These are phyloP conservation scores for Sclerotinia trifoliorum DNA, from an alignment of 2,329 filamentous ascomycete species.

Conservation along the genomic window DNA sequence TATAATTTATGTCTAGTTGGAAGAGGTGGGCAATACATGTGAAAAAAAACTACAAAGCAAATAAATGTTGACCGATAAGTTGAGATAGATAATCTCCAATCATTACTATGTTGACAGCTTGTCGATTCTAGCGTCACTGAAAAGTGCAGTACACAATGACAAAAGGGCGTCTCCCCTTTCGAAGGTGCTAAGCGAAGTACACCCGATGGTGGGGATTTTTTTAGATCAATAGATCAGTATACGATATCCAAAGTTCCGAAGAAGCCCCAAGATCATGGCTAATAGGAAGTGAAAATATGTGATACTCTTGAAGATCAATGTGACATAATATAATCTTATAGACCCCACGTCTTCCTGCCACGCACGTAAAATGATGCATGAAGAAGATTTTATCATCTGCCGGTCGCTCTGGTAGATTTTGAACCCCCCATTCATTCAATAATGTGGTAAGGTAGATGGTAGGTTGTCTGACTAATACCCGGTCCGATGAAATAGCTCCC, in stretches of 20 bases:
- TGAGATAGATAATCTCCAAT: background rate
- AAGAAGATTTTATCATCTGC: slow-evolving; percentile 6
- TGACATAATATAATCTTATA: background rate
- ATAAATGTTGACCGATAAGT: background rate
- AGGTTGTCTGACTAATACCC: background rate
- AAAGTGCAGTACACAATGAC: too few species aligned
- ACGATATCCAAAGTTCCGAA: background rate
- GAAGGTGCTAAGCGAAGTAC: background rate
- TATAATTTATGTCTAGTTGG: too few species aligned
- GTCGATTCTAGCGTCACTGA: background rate
- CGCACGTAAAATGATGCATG: slow-evolving; percentile 5
- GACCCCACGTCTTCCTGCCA: slow-evolving; percentile 10
- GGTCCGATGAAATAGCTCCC: background rate
- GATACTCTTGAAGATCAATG: background rate
- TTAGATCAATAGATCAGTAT: background rate
- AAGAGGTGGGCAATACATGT: background rate
- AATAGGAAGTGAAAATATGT: background rate
- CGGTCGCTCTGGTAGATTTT: background rate
- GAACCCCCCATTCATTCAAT: background rate
- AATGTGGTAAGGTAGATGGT: background rate
- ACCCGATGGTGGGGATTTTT: background rate
- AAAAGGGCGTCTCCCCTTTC: background rate
- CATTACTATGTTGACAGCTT: background rate
- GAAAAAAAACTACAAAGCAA: background rate
- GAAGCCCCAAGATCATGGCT: slow-evolving; percentile 1